Conservation (phyloP, 305 asterid species). For the Lippia alba region DNA sequence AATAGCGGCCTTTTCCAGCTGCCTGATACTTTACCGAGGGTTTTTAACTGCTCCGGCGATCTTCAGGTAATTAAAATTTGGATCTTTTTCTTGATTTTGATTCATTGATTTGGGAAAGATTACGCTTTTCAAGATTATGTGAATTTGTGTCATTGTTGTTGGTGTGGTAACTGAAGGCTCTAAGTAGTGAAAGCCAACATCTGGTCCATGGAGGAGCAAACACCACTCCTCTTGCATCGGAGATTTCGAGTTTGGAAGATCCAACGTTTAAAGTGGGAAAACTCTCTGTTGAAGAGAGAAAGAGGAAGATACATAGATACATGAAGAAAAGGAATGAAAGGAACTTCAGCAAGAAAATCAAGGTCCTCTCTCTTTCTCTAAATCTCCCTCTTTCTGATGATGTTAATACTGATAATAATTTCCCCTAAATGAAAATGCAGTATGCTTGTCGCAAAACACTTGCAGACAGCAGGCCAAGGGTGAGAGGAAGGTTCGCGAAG, state of each 20-base stretch:
- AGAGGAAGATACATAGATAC: constrained; percentile 83
- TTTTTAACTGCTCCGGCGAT: constrained; percentile 59
- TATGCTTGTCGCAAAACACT: constrained; percentile 89
- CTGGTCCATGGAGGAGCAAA: constrained; percentile 52
- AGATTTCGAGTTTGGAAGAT: constrained; percentile 82
- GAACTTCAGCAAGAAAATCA: constrained; percentile 94
- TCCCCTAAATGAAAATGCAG: constrained; percentile 39
- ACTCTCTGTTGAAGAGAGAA: constrained; percentile 82
- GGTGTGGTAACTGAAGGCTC: constrained; percentile 43
- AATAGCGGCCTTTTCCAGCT: constrained; percentile 58
- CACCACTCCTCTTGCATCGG: constrained; percentile 55
- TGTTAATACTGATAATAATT: neutral
- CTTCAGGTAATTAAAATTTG: constrained; percentile 58
- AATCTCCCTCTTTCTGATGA: neutral
- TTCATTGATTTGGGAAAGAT: no score
- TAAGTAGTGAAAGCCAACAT: constrained; percentile 63
- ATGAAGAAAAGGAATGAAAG: constrained; percentile 90
- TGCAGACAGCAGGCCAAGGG: constrained; percentile 88
- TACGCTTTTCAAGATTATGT: no score
- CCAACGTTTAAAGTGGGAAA: constrained; percentile 72
- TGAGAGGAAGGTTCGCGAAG: constrained; percentile 85
- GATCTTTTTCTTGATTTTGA: no score
- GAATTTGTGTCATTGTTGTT: neutral
- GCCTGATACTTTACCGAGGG: constrained; percentile 53
- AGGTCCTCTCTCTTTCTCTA: constrained; percentile 52